These are phyloP conservation scores for Kurtzmaniella cleridarum DNA, from an alignment of 805 yeast genomes.

Conservation along the genomic window DNA sequence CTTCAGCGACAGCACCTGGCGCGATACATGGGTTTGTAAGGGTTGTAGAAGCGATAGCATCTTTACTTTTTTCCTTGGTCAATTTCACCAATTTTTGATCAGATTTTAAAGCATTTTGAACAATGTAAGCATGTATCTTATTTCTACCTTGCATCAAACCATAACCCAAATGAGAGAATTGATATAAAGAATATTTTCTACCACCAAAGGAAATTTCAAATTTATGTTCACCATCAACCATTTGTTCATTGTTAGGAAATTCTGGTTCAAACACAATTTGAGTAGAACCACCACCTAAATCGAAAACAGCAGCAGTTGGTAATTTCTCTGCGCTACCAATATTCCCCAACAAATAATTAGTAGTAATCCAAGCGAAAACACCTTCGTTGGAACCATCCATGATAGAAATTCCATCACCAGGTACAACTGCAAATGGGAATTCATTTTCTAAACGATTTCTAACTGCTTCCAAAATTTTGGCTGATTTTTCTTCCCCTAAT, in stretches of 20 bases:
- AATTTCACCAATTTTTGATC: slow-evolving; percentile 18
- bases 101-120: slow-evolving; percentile 42
- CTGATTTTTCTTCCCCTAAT: slow-evolving; percentile 71
- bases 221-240: slow-evolving; percentile 87
- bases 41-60: slow-evolving; percentile 37
- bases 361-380: slow-evolving; percentile 97
- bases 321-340: slow-evolving; percentile 72
- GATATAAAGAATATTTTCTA: slow-evolving; percentile 75
- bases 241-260: slow-evolving; percentile 49
- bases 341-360: slow-evolving; percentile 88
- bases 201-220: slow-evolving; percentile 77
- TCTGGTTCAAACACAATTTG: slow-evolving; percentile 97
- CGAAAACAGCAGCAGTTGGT: slow-evolving; percentile 96
- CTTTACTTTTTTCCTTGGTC: slow-evolving; percentile 28
- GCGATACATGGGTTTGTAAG: slow-evolving; percentile 83
- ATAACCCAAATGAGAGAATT: slow-evolving; percentile 91
- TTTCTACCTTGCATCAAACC: slow-evolving; percentile 94
- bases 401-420: slow-evolving; percentile 79
- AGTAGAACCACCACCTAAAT: slow-evolving; percentile 97
- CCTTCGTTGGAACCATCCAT: slow-evolving; percentile 98
- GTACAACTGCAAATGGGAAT: slow-evolving; percentile 90
- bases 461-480: slow-evolving; percentile 70
- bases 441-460: slow-evolving; percentile 66
- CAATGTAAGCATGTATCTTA: slow-evolving; percentile 63
- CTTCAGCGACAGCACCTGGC: slow-evolving; percentile 58